phyloP scores from a whole-genome alignment of 2,329 filamentous ascomycete species.

The Ceratocystis variospora region DNA sequence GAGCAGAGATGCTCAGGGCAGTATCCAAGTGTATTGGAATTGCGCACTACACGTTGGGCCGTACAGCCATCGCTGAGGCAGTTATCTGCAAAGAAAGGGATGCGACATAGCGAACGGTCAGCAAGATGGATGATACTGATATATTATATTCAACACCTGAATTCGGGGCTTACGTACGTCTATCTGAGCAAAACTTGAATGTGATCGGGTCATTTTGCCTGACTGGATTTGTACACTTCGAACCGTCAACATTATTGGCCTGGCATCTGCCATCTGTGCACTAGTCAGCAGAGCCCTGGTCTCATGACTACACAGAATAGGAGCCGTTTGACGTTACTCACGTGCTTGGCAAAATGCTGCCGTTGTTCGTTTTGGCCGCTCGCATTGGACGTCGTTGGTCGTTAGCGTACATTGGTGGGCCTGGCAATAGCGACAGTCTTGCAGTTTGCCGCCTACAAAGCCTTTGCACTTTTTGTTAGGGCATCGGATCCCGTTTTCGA shows the following conservation, averaged over 20 bases:
- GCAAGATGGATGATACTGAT: background rate
- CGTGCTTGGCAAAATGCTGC: constrained; percentile 10
- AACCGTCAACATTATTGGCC: constrained; percentile 11
- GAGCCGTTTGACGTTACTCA: constrained; percentile 5
- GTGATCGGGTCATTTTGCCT: constrained; percentile 21
- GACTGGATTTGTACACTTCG: constrained; percentile 20
- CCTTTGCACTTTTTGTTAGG: background rate
- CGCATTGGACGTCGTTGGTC: background rate
- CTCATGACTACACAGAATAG: background rate
- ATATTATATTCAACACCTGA: too few species aligned
- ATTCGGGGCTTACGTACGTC: constrained; percentile 19
- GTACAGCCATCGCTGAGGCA: constrained; percentile 21
- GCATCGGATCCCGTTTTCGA: constrained; percentile 11
- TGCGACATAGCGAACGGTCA: background rate
- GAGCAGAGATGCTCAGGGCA: constrained; percentile 23
- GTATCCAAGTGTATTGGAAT: constrained; percentile 14
- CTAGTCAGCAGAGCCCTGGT: background rate
- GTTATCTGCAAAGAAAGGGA: constrained; percentile 19
- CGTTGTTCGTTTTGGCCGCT: constrained; percentile 11
- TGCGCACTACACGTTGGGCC: constrained; percentile 6
- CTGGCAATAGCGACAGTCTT: constrained; percentile 1
- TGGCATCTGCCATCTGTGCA: constrained; percentile 19
- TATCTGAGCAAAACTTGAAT: constrained; percentile 21
- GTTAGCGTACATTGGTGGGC: constrained; percentile 13
- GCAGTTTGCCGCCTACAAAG: background rate